Percentiles rank a stretch among this genome's conserved stretches.
Conservation (phyloP, 1,139 yeast genomes). For the Trichomonascaceae sp. region DNA sequence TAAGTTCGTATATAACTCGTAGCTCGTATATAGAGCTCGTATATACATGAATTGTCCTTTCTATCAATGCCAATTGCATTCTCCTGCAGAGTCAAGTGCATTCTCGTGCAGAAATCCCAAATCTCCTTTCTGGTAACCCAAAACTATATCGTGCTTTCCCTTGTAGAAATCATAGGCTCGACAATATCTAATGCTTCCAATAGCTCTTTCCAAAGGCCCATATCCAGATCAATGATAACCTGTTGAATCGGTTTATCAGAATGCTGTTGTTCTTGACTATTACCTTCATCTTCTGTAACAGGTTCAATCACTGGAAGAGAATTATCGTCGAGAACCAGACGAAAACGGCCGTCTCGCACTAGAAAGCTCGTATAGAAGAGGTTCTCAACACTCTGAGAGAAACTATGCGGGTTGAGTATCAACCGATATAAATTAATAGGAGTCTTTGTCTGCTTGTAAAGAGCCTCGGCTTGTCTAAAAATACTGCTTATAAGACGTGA, state of each 20-base stretch:
- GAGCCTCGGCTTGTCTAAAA: slow-evolving; percentile 3
- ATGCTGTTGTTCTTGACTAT: slow-evolving; percentile 29
- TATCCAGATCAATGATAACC: slow-evolving; percentile 65
- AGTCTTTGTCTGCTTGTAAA: slow-evolving; percentile 24
- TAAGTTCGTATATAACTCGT: no score
- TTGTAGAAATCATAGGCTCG: slow-evolving; percentile 18
- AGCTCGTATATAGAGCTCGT: no score
- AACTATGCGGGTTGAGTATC: slow-evolving; percentile 68
- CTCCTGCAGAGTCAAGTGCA: no score
- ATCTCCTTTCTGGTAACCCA: no score
- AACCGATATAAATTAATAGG: slow-evolving; percentile 58
- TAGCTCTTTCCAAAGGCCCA: slow-evolving; percentile 54
- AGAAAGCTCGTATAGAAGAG: slow-evolving; percentile 76
- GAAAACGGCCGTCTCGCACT: slow-evolving; percentile 63
- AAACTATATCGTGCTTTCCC: neutral
- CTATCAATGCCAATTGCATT: no score
- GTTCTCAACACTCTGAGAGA: slow-evolving; percentile 76
- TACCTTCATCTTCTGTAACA: slow-evolving; percentile 26
- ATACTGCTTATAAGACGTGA: slow-evolving; percentile 15
- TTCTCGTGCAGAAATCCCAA: no score
- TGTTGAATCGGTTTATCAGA: slow-evolving; percentile 37
- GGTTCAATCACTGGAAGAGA: slow-evolving; percentile 43
- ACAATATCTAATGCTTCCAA: slow-evolving; percentile 18
- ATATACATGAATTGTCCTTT: no score
- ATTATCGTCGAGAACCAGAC: slow-evolving; percentile 41